phyloP scores from a whole-genome alignment of 2,329 filamentous ascomycete genomes.

The Sordariomycetes sp. region DNA sequence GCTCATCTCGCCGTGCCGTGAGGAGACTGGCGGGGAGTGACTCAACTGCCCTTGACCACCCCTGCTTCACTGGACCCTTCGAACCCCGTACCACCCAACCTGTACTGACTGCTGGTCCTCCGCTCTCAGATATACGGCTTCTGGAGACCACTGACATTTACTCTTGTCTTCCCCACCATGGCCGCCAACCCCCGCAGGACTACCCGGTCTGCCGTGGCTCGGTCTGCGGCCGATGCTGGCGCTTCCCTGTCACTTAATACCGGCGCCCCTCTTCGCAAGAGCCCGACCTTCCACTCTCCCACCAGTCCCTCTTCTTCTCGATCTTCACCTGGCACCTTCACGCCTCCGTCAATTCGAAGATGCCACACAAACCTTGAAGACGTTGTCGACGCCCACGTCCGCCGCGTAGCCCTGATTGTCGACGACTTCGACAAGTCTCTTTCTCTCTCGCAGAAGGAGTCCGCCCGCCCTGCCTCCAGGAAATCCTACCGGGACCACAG shows the following conservation, averaged over 20 bases:
- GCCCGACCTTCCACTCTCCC: conserved; percentile 55
- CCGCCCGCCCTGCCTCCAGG: conserved; percentile 19
- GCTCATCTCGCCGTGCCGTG: background rate
- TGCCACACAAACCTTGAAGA: conserved; percentile 62
- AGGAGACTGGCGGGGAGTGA: background rate
- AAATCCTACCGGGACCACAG: conserved; percentile 40
- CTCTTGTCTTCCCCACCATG: conserved; percentile 21
- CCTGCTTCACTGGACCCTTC: background rate
- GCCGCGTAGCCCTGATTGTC: conserved; percentile 57
- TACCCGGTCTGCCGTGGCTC: conserved; percentile 26
- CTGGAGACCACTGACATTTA: conserved; percentile 8
- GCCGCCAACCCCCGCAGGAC: conserved; percentile 28
- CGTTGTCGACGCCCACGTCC: conserved; percentile 58
- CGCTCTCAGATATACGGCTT: conserved; percentile 6
- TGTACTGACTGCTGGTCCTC: background rate
- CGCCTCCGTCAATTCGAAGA: conserved; percentile 48
- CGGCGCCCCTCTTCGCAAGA: conserved; percentile 55
- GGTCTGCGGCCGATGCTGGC: conserved; percentile 26
- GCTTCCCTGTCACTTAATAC: conserved; percentile 37
- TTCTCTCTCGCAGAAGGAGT: conserved; percentile 22
- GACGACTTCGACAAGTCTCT: conserved; percentile 55
- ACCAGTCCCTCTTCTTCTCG: conserved; percentile 25
- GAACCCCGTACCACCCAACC: background rate
- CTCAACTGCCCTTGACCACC: background rate
- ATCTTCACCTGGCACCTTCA: conserved; percentile 25